Evolutionary conservation across 768 basidiomycete species (phyloP).

Genomic region (Rhodocollybia butyracea): DNA sequence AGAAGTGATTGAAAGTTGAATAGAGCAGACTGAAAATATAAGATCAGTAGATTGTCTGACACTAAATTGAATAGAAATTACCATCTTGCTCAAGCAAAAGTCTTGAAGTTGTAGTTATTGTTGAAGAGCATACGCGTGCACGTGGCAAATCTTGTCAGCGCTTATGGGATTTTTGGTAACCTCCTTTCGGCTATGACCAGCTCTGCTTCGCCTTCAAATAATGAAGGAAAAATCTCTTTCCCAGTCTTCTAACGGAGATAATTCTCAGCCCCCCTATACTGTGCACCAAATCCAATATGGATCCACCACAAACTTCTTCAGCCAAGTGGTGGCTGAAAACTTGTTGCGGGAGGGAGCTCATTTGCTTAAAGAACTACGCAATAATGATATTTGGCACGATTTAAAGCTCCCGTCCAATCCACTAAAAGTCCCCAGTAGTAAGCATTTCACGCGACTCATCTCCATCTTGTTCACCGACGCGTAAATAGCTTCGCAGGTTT

Average conservation of each 20-base stretch:
- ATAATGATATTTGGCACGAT: not conserved
- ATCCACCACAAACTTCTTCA: not conserved
- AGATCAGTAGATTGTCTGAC: no score
- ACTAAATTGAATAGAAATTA: no score
- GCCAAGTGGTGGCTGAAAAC: not conserved
- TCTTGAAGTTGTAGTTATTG: not conserved
- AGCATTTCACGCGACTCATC: no score
- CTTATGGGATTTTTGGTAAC: no score
- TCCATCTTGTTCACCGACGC: not conserved
- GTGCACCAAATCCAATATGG: not conserved
- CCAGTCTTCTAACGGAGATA: not conserved
- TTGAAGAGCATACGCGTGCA: not conserved
- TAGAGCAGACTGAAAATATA: constrained; percentile 53
- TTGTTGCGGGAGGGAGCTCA: not conserved
- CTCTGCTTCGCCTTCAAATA: not conserved
- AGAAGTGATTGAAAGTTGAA: constrained; percentile 98
- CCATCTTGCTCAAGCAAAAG: not conserved
- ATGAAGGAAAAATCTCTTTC: not conserved
- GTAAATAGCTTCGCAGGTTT: not conserved
- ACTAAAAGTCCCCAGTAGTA: not conserved
- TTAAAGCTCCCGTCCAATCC: not conserved
- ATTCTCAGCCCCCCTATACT: not conserved
- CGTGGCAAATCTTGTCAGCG: not conserved
- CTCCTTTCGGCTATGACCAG: not conserved
- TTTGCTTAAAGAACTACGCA: not conserved